Evolutionary conservation across 305 asterid genomes (phyloP).

Genomic region (Euphrasia arctica): DNA sequence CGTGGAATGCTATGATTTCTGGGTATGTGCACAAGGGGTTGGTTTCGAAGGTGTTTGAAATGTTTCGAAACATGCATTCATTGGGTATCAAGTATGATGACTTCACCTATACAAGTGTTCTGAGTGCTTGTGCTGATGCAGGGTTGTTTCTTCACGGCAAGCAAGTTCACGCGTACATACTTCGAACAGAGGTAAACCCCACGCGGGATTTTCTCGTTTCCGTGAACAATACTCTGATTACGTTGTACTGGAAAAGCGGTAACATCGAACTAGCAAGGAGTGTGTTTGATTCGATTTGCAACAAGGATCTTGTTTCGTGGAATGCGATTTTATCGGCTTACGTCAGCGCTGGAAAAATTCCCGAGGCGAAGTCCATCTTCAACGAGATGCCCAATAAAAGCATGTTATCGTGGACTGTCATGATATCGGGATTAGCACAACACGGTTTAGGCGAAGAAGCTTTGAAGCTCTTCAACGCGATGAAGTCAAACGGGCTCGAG

Average conservation of each 20-base stretch:
- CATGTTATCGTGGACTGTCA: slow-evolving; percentile 72
- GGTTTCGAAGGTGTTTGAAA: slow-evolving; percentile 52
- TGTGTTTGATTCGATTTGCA: slow-evolving; percentile 47
- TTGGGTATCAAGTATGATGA: slow-evolving; percentile 66
- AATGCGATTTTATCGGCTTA: slow-evolving; percentile 74
- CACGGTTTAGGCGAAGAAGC: slow-evolving; percentile 83
- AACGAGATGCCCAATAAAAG: slow-evolving; percentile 57
- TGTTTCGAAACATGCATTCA: slow-evolving; percentile 63
- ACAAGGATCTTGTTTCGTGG: slow-evolving; percentile 81
- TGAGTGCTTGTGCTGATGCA: slow-evolving; percentile 74
- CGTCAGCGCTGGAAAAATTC: slow-evolving; percentile 49
- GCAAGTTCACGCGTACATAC: slow-evolving; percentile 70
- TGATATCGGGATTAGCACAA: slow-evolving; percentile 83
- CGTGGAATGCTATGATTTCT: slow-evolving; percentile 91
- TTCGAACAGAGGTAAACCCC: slow-evolving; percentile 47
- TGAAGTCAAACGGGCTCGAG: slow-evolving; percentile 57
- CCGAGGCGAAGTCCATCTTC: slow-evolving; percentile 60
- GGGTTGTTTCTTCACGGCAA: slow-evolving; percentile 68
- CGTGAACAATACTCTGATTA: slow-evolving; percentile 69
- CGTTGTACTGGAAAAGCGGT: slow-evolving; percentile 79
- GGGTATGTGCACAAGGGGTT: slow-evolving; percentile 77
- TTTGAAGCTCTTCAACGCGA: slow-evolving; percentile 64
- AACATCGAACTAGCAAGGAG: slow-evolving; percentile 54
- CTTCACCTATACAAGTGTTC: slow-evolving; percentile 68
- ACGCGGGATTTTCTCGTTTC: slow-evolving; percentile 50